Conservation (phyloP, 2,329 filamentous ascomycete genomes). For the Fusarium coicis region DNA sequence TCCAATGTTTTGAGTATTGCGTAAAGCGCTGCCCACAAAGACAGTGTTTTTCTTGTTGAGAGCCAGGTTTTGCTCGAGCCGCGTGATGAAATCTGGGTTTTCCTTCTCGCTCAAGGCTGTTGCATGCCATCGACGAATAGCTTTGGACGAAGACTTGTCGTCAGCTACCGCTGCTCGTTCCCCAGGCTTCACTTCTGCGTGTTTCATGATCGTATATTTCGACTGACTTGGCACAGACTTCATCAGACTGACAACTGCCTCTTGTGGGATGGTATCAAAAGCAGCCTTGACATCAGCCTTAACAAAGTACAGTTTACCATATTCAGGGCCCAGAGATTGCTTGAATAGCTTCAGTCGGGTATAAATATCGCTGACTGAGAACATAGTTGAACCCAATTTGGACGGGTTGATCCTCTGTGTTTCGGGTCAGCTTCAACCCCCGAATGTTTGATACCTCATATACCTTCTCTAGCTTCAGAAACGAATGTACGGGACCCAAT, state of each 20-base stretch:
- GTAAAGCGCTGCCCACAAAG: constrained; percentile 77
- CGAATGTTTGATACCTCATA: neutral
- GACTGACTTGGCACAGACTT: constrained; percentile 64
- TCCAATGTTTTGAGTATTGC: constrained; percentile 65
- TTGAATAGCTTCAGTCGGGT: constrained; percentile 77
- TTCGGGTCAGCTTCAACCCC: constrained; percentile 21
- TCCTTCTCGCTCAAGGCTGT: constrained; percentile 59
- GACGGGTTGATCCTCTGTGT: constrained; percentile 60
- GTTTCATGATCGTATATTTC: constrained; percentile 77
- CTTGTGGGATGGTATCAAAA: constrained; percentile 95
- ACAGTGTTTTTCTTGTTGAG: constrained; percentile 72
- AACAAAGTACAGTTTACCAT: constrained; percentile 77
- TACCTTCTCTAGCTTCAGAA: constrained; percentile 83
- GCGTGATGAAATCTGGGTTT: constrained; percentile 56
- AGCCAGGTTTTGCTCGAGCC: constrained; percentile 55
- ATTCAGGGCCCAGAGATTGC: constrained; percentile 52
- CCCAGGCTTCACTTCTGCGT: constrained; percentile 74
- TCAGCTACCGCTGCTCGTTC: constrained; percentile 42
- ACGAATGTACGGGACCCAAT: constrained; percentile 78
- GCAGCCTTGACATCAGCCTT: constrained; percentile 93
- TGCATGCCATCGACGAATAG: constrained; percentile 62
- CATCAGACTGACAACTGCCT: constrained; percentile 75
- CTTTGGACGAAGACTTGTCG: constrained; percentile 47
- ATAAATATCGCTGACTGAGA: constrained; percentile 85
- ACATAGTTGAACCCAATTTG: constrained; percentile 80